Conservation (phyloP, 768 basidiomycete species). For the Phylloporus scabripes region DNA sequence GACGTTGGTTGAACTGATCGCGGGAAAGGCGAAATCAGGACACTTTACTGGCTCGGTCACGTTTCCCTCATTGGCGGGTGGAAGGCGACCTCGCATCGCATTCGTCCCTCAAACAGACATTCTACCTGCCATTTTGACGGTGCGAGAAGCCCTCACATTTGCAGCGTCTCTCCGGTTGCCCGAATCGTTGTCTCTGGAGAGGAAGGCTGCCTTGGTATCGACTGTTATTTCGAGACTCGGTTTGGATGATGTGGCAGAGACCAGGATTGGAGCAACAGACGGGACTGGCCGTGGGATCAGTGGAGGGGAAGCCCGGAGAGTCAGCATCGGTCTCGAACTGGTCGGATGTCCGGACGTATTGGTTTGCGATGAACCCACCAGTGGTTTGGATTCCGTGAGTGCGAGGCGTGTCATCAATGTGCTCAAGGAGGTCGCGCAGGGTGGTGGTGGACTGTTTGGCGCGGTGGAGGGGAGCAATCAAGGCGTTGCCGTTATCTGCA, state of each 20-base stretch:
- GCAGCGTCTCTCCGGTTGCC: slow-evolving; percentile 83
- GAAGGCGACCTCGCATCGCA: slow-evolving; percentile 53
- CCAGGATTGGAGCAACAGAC: slow-evolving; percentile 60
- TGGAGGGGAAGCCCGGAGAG: slow-evolving; percentile 87
- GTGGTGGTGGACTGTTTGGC: slow-evolving; percentile 23
- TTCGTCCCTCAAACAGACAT: slow-evolving; percentile 88
- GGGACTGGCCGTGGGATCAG: slow-evolving; percentile 77
- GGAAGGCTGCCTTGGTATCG: slow-evolving; percentile 63
- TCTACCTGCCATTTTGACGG: slow-evolving; percentile 73
- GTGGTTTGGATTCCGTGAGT: slow-evolving; percentile 83
- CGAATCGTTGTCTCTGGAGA: slow-evolving; percentile 55
- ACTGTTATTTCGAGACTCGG: slow-evolving; percentile 74
- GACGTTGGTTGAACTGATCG: slow-evolving; percentile 86
- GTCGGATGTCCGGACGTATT: slow-evolving; percentile 81
- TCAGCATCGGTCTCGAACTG: slow-evolving; percentile 87
- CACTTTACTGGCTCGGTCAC: slow-evolving; percentile 57
- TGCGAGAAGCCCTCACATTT: slow-evolving; percentile 77
- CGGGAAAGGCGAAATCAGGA: slow-evolving; percentile 77
- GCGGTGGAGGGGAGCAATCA: slow-evolving; percentile 33
- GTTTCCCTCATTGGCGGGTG: slow-evolving; percentile 39
- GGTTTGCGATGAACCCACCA: slow-evolving; percentile 82
- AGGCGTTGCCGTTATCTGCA: slow-evolving; percentile 79
- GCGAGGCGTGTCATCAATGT: slow-evolving; percentile 76
- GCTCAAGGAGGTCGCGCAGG: slow-evolving; percentile 66
- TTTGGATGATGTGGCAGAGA: slow-evolving; percentile 60